Base-by-base conservation (phyloP, 371 early-diverging fungal species). In the Lichtheimia ornata region DNA sequence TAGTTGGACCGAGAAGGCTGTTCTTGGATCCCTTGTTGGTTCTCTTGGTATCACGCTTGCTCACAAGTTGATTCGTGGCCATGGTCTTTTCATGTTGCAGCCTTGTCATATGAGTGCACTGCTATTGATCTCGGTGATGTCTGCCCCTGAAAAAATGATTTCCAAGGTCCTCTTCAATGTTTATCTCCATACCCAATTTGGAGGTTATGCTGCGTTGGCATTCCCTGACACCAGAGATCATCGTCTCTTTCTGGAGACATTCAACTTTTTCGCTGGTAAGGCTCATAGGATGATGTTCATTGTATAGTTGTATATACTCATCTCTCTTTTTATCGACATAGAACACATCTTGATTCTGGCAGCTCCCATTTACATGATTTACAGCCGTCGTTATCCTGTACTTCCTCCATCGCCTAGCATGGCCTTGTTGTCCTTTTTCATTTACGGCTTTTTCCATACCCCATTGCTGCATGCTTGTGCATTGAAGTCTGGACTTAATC, bases 91-190 rank as follows among this genome's bases (percentile, higher is more conserved):
- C 57, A 72, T 88, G 76, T 69, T 86, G 12, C 88, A 88, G 56
- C 88, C 88, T 5, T 88, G 88, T 66, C 88, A 88, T 62, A 77
- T 88, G 79, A 82, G 80, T 30, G 83, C 83, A 5, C 63, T 82
- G 57, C 28, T 85, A 44, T 55, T 88, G 56, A 76, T 84, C 59
- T 35, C 72, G 27, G 77, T 78, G 63, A 64, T 87, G 71, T 72
- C 77, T 3, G 60, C 73, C 11, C 53, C 74, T 42, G 80, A 82
- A 4, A 78, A 82, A 44, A 27, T 84, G 40, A 50, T 83, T 11
- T 80, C 84, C 66, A 86, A 88, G 55, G 71, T 88, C 53, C 51
- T 83, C 17, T 80, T 85, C 65, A 88, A 88, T 58, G 72, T 88
- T 53, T 88, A 86, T 62, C 63, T 85, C 25, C 82, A 85, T 59